Base-by-base conservation (phyloP, 2,329 filamentous ascomycete genomes). In the Beauveria sp. region DNA sequence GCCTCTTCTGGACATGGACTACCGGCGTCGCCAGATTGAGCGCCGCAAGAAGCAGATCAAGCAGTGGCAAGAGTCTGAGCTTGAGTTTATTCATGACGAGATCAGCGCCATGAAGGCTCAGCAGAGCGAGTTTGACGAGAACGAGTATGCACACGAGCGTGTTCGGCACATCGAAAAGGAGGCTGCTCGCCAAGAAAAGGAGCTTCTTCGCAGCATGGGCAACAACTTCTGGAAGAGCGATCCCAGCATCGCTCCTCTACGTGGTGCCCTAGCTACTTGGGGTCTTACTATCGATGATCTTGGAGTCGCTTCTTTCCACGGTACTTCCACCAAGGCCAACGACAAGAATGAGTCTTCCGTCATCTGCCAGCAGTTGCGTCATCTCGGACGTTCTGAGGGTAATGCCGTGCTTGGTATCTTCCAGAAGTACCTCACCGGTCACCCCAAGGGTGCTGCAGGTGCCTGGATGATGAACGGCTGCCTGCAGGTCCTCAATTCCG, bases 401-500 rank as follows among this genome's bases (percentile, higher is more conserved):
- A 99, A 99, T 71, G 93, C 95, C 38, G 82, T 99, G 16, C 78
- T 98, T 66, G 95, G 93, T 80, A 93, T 99, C 74, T 99, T 98
- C 89, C 95, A 99, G 79, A 99, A 99, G 79, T 98, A 96, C 76
- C 87, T 99, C 64, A 99, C 96, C 60, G 95, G 95, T 76, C 95
- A 99, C 75, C 95, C 95, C 71, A 99, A 99, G 86, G 95, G 95
- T 87, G 93, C 95, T 70, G 95, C 95, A 63, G 95, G 95, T 81
- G 95, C 93, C 54, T 99, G 95, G 93, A 99, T 99, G 95, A 87
- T 99, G 84, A 99, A 99, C 81, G 95, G 95, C 67, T 95, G 91
- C 75, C 80, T 99, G 74, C 95, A 99, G 76, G 91, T 97, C 51
- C 85, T 99, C 69, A 96, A 98, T 81, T 88, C 84, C 57, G 95